Evolutionary conservation across 371 early-diverging fungal species (phyloP).

Genomic region (Lichtheimia hyalospora): DNA sequence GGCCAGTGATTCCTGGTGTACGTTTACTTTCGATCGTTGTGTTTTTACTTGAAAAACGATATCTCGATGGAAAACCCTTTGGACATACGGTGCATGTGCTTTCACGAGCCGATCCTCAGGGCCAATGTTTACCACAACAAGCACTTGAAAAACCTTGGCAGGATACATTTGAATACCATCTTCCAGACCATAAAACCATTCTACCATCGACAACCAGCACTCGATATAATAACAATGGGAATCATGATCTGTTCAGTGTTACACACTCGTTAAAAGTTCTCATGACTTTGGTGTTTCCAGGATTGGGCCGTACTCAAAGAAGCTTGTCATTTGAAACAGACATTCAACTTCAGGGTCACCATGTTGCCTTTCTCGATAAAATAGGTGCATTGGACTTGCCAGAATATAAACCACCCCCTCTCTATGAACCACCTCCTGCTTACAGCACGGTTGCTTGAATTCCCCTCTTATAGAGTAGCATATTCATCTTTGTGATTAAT

Average conservation of each 20-base stretch:
- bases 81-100: neutral
- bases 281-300: conserved; percentile 4
- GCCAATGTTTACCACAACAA: neutral
- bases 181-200: neutral
- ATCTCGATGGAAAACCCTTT: neutral
- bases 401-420: conserved; percentile 3
- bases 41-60: conserved; percentile 1
- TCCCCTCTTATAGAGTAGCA: no score
- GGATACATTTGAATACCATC: neutral
- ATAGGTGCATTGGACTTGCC: conserved; percentile 5
- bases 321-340: conserved; percentile 8
- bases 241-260: neutral
- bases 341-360: neutral
- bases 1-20: conserved; percentile 2
- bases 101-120: neutral
- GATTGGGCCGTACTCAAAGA: neutral
- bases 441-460: neutral
- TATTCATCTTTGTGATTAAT: no score
- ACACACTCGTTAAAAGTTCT: conserved; percentile 4
- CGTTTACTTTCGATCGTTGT: neutral
- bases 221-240: no score
- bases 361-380: conserved; percentile 2
- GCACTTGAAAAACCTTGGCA: conserved; percentile 2
- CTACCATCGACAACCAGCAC: neutral
- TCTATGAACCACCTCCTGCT: conserved; percentile 3